Conservation (phyloP, 208 protist genomes). For the Balamuthia mandrillaris region DNA sequence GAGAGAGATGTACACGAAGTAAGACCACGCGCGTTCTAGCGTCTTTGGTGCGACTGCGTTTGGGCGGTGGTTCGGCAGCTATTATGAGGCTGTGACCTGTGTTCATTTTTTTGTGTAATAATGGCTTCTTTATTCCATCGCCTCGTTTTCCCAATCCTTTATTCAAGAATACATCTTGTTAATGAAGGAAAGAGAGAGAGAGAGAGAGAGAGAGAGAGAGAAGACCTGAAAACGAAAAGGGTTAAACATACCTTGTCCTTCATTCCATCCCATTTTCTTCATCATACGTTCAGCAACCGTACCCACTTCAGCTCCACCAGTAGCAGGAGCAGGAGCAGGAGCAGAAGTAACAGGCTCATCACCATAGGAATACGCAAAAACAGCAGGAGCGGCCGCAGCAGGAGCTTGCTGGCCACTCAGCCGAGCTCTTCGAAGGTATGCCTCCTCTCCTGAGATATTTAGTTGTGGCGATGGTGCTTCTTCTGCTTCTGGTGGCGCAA, state of each 20-base stretch:
- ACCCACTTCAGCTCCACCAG: neutral
- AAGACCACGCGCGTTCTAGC: neutral
- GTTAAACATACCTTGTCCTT: conserved; percentile 10
- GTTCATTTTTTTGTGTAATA: conserved; percentile 23
- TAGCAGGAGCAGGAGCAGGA: neutral
- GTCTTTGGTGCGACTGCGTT: neutral
- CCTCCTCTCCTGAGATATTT: neutral
- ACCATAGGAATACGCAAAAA: neutral
- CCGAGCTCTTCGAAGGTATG: neutral
- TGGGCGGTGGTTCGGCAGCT: neutral
- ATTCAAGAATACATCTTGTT: neutral
- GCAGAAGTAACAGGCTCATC: neutral
- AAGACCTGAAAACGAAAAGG: neutral
- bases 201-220: neutral
- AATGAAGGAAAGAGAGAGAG: neutral
- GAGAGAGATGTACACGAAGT: too few relatives aligned
- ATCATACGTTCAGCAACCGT: neutral
- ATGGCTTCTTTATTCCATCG: conserved; percentile 32
- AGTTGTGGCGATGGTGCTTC: neutral
- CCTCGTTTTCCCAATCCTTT: conserved; percentile 16
- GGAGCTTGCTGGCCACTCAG: neutral
- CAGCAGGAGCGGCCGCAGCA: neutral
- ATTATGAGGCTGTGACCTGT: neutral
- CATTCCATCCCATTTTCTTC: conserved; percentile 48
- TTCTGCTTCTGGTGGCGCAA: neutral